Base-by-base conservation (phyloP, 495 filamentous ascomycete species). In the Sabuloglossum arenarium region DNA sequence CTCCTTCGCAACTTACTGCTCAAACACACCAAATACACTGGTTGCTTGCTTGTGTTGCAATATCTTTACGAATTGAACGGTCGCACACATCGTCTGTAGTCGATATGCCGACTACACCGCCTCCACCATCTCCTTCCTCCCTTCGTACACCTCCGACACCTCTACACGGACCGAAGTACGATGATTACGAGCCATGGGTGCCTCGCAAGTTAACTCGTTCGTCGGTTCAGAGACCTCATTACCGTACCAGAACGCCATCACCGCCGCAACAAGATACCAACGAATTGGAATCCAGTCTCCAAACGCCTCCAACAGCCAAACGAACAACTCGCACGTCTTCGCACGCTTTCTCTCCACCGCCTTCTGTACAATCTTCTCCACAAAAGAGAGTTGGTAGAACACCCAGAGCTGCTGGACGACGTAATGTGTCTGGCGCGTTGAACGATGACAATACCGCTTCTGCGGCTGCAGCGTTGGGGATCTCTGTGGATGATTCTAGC, bases 101-200 rank as follows among this genome's bases (percentile, higher is more conserved):
- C 12, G 28, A 14, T 3, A 51, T 51, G 47, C 53, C 31, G 1
- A 16, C 30, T 23, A 55, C 53, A 9, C 53, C 31, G 1, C 53
- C 53, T 55, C 53, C 53, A 14, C 53, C 53, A 31, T 55, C 53
- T 30, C 53, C 24, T 27, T 47, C 55, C 1, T 32, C 28, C 10
- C 70, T 71, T 43, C 74, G 75, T 57, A 81, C 82, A 39, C 88
- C 88, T 50, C 72, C 78, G 50, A 84, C 87, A 39, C 88, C 88
- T 19, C 78, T 75, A 34, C 78, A 81, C 69, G 84, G 84, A 50
- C 65, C 76, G 53, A 79, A 73, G 62, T 74, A 77, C 57, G 85
- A 93, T 69, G 64, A 69, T 53, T 86, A 80, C 67, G 77, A 83
- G 59, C 83, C 84, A 25, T 87, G 82, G 66, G 72, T 74, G 69